Base-by-base conservation (phyloP, 2,329 filamentous ascomycete species). In the Monilinia aucupariae region DNA sequence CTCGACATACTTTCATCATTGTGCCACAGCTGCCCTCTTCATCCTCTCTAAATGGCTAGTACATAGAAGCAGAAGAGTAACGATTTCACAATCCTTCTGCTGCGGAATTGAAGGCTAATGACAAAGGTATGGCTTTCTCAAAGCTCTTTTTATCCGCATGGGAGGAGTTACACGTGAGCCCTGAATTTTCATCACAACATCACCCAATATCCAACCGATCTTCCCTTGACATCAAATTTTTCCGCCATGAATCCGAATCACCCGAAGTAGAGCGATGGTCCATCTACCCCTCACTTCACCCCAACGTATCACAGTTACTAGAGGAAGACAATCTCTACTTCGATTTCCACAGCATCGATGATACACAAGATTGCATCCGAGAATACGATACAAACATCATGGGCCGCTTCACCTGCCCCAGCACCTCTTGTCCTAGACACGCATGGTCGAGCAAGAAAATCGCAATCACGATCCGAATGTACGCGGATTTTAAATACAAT, bases 391-490 rank as follows among this genome's bases (percentile, higher is more conserved):
- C 77, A 10, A 76, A 74, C 63, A 74, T 79, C 58, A 78, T 76
- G 74, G 77, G 78, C 41, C 71, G 69, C 25, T 79, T 79, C 64
- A 65, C 54, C 25, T 79, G 77, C 64, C 64, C 30, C 15, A 79
- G 77, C 59, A 4, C 25, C 17, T 30, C 37, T 22, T 79, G 77
- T 65, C 12, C 3, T 3, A 64, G 67, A 1, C 63, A 30, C 8
- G 75, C 72, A 55, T 79, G 77, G 77, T 66, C 68, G 22, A 79
- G 77, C 72, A 76, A 74, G 64, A 71, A 65, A 65, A 75, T 79
- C 61, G 74, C 77, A 25, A 76, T 78, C 48, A 77, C 73, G 0
- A 78, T 80, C 50, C 74, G 77, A 27, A 71, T 76, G 68, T 79
- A 78, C 68, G 50, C 65, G 4, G 68, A 62, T 20, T 15, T 68